A percentile compares a stretch with the other conserved stretches of the same genome.
Evolutionary conservation across 2,329 filamentous ascomycete species (phyloP).

Genomic region (Aspergillus sp.): DNA sequence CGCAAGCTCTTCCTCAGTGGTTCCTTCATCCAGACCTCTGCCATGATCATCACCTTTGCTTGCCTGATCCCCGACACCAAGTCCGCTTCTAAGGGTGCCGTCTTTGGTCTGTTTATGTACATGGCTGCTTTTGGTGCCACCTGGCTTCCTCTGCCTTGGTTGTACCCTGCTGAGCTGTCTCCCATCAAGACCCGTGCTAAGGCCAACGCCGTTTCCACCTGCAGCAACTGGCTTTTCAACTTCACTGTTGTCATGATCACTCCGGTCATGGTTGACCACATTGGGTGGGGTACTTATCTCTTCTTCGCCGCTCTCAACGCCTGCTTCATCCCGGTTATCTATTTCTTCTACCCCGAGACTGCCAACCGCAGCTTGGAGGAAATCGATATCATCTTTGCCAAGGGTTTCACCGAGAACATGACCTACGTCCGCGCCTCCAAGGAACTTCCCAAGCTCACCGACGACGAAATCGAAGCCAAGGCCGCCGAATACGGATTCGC

Average conservation of each 20-base stretch:
- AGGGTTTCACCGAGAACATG: slow-evolving; percentile 40
- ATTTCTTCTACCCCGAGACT: slow-evolving; percentile 52
- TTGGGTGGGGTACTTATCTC: slow-evolving; percentile 40
- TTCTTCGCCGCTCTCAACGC: slow-evolving; percentile 40
- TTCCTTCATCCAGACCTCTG: slow-evolving; percentile 33
- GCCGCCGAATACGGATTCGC: slow-evolving; percentile 27
- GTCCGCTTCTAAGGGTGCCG: slow-evolving; percentile 30
- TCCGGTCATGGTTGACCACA: slow-evolving; percentile 35
- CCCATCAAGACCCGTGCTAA: slow-evolving; percentile 53
- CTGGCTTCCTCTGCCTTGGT: slow-evolving; percentile 61
- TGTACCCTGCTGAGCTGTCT: slow-evolving; percentile 48
- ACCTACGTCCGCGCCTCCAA: slow-evolving; percentile 30
- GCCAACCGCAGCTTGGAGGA: slow-evolving; percentile 41
- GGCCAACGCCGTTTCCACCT: slow-evolving; percentile 52
- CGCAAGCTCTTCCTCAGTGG: slow-evolving; percentile 38
- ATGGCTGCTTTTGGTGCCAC: slow-evolving; percentile 65
- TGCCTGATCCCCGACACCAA: slow-evolving; percentile 29
- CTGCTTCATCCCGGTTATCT: slow-evolving; percentile 48
- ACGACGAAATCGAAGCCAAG: slow-evolving; percentile 31
- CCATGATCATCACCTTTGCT: slow-evolving; percentile 36
- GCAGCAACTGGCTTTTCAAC: slow-evolving; percentile 54
- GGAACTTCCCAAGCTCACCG: slow-evolving; percentile 28
- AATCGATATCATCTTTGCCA: slow-evolving; percentile 42
- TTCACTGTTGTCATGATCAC: slow-evolving; percentile 52
- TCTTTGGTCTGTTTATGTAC: slow-evolving; percentile 64